These are phyloP conservation scores for Aspergillus ellipticus DNA, from an alignment of 495 filamentous ascomycete species.

Conservation along the genomic window DNA sequence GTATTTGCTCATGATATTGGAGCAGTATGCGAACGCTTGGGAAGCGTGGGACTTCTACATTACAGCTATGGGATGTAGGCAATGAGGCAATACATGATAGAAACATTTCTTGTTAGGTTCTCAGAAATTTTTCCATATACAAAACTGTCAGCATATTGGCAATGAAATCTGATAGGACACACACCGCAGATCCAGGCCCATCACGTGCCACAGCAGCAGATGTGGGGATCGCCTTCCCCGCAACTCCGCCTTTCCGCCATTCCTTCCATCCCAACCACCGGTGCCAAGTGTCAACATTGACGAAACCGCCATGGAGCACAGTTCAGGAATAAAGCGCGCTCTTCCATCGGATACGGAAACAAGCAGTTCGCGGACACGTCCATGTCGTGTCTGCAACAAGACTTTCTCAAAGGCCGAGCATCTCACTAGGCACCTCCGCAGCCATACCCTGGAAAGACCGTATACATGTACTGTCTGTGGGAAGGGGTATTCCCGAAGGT, in stretches of 20 bases:
- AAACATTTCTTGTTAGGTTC: too few species aligned
- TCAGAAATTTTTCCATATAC: too few species aligned
- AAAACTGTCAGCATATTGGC: too few species aligned
- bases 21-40: too few species aligned
- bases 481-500: constrained; percentile 27
- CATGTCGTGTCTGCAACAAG: constrained; percentile 20
- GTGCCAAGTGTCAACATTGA: neutral
- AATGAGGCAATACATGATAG: too few species aligned
- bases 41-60: too few species aligned
- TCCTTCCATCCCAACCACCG: neutral
- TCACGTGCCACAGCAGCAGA: neutral
- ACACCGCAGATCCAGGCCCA: neutral
- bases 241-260: neutral
- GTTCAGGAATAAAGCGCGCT: neutral
- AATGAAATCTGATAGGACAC: neutral
- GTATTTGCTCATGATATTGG: too few species aligned
- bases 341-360: neutral
- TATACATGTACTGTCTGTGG: constrained; percentile 28
- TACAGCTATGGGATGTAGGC: too few species aligned
- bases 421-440: constrained; percentile 31
- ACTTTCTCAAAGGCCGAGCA: constrained; percentile 31
- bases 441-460: constrained; percentile 32
- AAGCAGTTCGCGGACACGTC: neutral
- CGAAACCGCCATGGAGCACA: neutral
- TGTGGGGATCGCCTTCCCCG: neutral